These are phyloP conservation scores for Pseudozyma hubeiensis DNA, from an alignment of 1,284 basidiomycete genomes.

Conservation along the genomic window DNA sequence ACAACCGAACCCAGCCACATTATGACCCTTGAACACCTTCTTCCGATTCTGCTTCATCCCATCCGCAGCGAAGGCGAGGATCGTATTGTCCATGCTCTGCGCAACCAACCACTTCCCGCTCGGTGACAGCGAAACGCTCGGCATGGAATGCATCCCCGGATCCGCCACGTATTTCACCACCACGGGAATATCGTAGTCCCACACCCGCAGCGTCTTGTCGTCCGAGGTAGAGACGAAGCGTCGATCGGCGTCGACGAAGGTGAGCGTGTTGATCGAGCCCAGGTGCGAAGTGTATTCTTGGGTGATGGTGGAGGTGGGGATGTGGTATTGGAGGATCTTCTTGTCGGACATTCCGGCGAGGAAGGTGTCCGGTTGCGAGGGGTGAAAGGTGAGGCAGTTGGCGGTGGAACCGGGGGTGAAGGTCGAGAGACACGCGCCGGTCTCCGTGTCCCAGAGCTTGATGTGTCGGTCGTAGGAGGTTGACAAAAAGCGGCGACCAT, in stretches of 20 bases:
- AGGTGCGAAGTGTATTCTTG: conserved; percentile 99
- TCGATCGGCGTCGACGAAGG: conserved; percentile 93
- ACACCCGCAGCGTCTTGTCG: conserved; percentile 98
- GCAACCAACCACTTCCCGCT: conserved; percentile 98
- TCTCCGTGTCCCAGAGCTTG: conserved; percentile 99
- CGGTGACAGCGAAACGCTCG: conserved; percentile 93
- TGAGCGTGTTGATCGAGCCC: conserved; percentile 97
- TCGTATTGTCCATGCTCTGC: conserved; percentile 97
- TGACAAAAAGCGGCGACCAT: conserved; percentile 88
- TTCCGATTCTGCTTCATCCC: conserved; percentile 95
- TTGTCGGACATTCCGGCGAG: conserved; percentile 99
- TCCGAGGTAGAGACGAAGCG: conserved; percentile 98
- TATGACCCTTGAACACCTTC: conserved; percentile 96
- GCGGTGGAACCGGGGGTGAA: conserved; percentile 97
- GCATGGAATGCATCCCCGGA: conserved; percentile 99
- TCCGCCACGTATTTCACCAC: conserved; percentile 99
- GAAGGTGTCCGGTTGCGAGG: conserved; percentile 94
- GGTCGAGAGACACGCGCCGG: conserved; percentile 91
- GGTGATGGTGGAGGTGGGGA: conserved; percentile 88
- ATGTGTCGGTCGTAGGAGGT: conserved; percentile 95
- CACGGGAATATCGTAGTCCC: conserved; percentile 90
- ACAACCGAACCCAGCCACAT: conserved; percentile 94
- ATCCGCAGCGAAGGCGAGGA: conserved; percentile 94
- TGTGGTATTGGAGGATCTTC: conserved; percentile 99
- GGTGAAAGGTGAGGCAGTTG: conserved; percentile 93